Conservation (phyloP, 805 yeast species). For the Monosporozyma solicola region DNA sequence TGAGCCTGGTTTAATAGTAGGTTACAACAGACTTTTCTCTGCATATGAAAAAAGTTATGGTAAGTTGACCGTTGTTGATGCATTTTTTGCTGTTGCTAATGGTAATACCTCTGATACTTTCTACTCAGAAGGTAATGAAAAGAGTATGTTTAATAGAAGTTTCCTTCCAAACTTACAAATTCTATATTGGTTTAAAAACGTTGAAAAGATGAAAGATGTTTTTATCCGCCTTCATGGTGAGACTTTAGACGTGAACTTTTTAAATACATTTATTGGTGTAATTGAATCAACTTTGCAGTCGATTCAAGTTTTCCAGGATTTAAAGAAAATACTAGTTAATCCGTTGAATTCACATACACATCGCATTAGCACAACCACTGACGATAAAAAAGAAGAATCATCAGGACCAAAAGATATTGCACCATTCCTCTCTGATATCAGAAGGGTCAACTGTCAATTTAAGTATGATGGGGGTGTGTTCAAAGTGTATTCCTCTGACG, state of each 20-base stretch:
- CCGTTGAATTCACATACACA: constrained; percentile 1
- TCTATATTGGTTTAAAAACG: constrained; percentile 23
- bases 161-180: constrained; percentile 62
- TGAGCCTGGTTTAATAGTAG: constrained; percentile 67
- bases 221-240: constrained; percentile 55
- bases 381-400: constrained; percentile 1
- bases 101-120: constrained; percentile 45
- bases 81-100: constrained; percentile 63
- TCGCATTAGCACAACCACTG: not conserved
- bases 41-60: constrained; percentile 55
- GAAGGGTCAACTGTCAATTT: constrained; percentile 43
- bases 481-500: constrained; percentile 30
- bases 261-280: constrained; percentile 46
- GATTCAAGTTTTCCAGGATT: constrained; percentile 34
- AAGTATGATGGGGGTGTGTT: constrained; percentile 66
- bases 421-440: constrained; percentile 19
- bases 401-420: constrained; percentile 6
- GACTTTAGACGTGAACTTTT: constrained; percentile 53
- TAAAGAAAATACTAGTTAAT: constrained; percentile 14
- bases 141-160: constrained; percentile 47
- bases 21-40: constrained; percentile 66
- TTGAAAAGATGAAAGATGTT: constrained; percentile 35
- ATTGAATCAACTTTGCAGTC: constrained; percentile 47
- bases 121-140: constrained; percentile 40
- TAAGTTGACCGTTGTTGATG: constrained; percentile 56